Base-by-base conservation (phyloP, 768 basidiomycete species). In the Amanita rubescens region DNA sequence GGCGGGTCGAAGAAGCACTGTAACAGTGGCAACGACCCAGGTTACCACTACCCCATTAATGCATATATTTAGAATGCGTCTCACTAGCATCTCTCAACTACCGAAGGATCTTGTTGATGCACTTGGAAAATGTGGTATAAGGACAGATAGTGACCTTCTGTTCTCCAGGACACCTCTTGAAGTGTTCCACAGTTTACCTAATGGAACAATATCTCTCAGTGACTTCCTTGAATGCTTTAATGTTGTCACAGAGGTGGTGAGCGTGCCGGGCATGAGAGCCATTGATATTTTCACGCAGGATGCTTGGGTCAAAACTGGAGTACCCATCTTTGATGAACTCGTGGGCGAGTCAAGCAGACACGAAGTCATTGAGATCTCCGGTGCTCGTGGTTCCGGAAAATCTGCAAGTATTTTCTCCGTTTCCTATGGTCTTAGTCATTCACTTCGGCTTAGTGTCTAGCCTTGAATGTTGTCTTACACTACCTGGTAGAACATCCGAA, bases 331-430 rank as follows among this genome's bases (percentile, higher is more conserved):
- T 22, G 85, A 88, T 60, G 62, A 61, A 11, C 62, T 87, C 10
- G 67, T 87, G 17, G 65, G 63, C 22, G 78, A 77, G 0, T 72
- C 85, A 49, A 71, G 71, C n/a, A 68, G 70, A 17, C 68, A 74
- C 43, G 73, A 74, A 20, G 71, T 90, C 12, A 69, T 87, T 47
- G 87, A 90, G 60, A 71, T 90, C 34, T 82, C 86, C 25, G 89
- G 88, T 9, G 77, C 81, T 17, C 74, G 67, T 62, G 74, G 71
- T 6, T 78, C 82, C 12, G 87, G 86, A 32, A 90, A 87, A 74
- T 81, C 84, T 54, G 89, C 88, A 62, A 55, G 80, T 51, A 55
- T 20, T 46, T 43, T 15, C 24, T 37, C 32, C 15, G 17, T 2
- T 25, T 25, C 14, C 11, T 8, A 7, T 2, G 24, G 10, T 11